These are phyloP conservation scores for Cladosporium sp. DNA, from an alignment of 2,329 filamentous ascomycete species.

Conservation along the genomic window DNA sequence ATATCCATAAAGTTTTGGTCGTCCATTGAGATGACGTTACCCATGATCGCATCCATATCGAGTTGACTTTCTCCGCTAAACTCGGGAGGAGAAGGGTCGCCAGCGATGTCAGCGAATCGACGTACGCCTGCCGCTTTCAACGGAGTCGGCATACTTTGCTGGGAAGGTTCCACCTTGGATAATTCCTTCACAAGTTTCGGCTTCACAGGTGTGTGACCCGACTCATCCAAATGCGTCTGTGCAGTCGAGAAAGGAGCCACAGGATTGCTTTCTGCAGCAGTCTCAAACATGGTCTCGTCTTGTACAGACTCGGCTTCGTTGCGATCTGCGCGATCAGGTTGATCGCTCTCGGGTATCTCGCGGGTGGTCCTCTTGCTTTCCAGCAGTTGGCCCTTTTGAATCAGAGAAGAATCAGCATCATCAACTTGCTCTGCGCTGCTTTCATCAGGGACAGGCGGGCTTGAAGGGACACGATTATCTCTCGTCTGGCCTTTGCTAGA, in stretches of 20 bases:
- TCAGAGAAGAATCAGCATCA: not conserved
- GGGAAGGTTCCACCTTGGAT: constrained; percentile 28
- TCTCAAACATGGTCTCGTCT: constrained; percentile 4
- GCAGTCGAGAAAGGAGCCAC: constrained; percentile 40
- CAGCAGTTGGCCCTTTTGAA: not conserved
- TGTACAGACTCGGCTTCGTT: constrained; percentile 17
- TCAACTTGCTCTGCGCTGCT: constrained; percentile 1
- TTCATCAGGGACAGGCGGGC: not conserved
- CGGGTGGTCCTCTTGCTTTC: not conserved
- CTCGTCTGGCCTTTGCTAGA: not conserved
- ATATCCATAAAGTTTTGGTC: constrained; percentile 39
- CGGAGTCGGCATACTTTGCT: constrained; percentile 37
- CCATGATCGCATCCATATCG: constrained; percentile 37
- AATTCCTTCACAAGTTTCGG: constrained; percentile 25
- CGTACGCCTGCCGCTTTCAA: constrained; percentile 36
- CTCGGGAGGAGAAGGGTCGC: constrained; percentile 31
- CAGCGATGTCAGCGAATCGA: constrained; percentile 37
- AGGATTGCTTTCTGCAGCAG: constrained; percentile 24
- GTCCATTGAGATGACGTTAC: constrained; percentile 40
- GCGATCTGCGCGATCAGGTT: constrained; percentile 14
- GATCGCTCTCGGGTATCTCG: constrained; percentile 38
- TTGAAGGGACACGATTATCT: constrained; percentile 15
- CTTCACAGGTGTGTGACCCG: constrained; percentile 30
- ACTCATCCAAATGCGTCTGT: constrained; percentile 41
- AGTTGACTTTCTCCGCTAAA: constrained; percentile 33